Conservation (phyloP, 177 flowering plant genomes). For the Tripterygium wilfordii region DNA sequence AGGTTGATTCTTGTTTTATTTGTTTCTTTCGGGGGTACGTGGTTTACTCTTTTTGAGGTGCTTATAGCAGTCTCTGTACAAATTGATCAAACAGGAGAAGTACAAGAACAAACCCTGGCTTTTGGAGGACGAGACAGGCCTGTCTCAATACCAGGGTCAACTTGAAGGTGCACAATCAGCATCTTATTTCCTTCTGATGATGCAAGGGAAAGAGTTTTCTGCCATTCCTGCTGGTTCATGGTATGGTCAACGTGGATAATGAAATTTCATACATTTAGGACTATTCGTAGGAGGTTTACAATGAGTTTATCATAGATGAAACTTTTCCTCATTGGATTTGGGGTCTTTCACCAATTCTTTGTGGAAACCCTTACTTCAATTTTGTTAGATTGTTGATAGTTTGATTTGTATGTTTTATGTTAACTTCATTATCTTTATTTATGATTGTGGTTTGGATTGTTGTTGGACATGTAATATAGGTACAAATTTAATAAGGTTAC, state of each 20-base stretch:
- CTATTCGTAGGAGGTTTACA: no score
- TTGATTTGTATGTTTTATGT: neutral
- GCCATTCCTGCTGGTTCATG: conserved; percentile 98
- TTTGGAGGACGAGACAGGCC: conserved; percentile 95
- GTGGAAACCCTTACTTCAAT: no score
- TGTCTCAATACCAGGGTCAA: conserved; percentile 80
- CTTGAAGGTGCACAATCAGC: conserved; percentile 95
- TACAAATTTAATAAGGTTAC: conserved; percentile 96
- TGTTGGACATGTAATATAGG: conserved; percentile 34
- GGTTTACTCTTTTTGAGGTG: no score
- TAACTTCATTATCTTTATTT: neutral
- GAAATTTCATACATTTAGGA: no score
- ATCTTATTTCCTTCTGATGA: conserved; percentile 73
- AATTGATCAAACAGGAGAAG: conserved; percentile 73
- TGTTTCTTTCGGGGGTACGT: no score
- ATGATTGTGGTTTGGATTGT: neutral
- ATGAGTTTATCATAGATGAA: neutral
- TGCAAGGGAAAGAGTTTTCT: conserved; percentile 86
- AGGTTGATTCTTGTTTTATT: no score
- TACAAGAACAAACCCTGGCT: conserved; percentile 95
- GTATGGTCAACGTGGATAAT: conserved; percentile 43
- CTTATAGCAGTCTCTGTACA: no score
- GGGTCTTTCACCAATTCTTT: neutral
- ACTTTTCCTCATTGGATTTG: neutral
- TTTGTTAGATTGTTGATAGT: neutral